Percentiles rank a stretch among this genome's conserved stretches.
These are phyloP conservation scores for Cyclostephanos invisitatus DNA, from an alignment of 108 stramenopile species.

Conservation along the genomic window DNA sequence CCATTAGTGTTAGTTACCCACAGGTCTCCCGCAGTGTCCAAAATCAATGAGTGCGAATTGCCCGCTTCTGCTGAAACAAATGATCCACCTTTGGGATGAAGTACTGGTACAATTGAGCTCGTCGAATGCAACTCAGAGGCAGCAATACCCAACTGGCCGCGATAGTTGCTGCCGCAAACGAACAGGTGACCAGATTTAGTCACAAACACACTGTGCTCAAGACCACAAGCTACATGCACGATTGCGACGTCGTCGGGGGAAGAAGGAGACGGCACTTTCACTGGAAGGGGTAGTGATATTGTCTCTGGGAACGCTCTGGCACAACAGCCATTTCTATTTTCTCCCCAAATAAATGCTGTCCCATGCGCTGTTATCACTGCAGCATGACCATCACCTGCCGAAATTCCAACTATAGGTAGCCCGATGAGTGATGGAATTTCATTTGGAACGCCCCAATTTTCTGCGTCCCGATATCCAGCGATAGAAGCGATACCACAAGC, in stretches of 20 bases:
- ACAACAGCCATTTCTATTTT: slow-evolving; percentile 62
- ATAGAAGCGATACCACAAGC: slow-evolving; percentile 54
- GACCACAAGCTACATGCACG: slow-evolving; percentile 70
- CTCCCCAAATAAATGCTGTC: slow-evolving; percentile 73
- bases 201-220: slow-evolving; percentile 60
- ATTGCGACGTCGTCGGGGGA: slow-evolving; percentile 60
- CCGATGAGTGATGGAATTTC: slow-evolving; percentile 58
- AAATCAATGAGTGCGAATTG: slow-evolving; percentile 48
- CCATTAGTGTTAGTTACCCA: slow-evolving; percentile 54
- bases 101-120: slow-evolving; percentile 22
- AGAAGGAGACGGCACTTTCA: slow-evolving; percentile 37
- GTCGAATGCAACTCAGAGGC: slow-evolving; percentile 11
- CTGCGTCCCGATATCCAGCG: slow-evolving; percentile 41
- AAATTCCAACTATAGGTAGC: slow-evolving; percentile 60
- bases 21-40: slow-evolving; percentile 66
- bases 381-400: slow-evolving; percentile 67
- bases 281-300: slow-evolving; percentile 56
- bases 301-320: slow-evolving; percentile 60
- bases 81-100: slow-evolving; percentile 47
- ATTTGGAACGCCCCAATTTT: slow-evolving; percentile 41
- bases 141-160: slow-evolving; percentile 58
- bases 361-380: slow-evolving; percentile 76
- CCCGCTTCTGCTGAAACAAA: slow-evolving; percentile 68
- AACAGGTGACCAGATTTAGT: slow-evolving; percentile 60
- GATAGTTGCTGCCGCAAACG: slow-evolving; percentile 64